Conservation (phyloP, 2,329 filamentous ascomycete genomes). For the Colletotrichum sp. region DNA sequence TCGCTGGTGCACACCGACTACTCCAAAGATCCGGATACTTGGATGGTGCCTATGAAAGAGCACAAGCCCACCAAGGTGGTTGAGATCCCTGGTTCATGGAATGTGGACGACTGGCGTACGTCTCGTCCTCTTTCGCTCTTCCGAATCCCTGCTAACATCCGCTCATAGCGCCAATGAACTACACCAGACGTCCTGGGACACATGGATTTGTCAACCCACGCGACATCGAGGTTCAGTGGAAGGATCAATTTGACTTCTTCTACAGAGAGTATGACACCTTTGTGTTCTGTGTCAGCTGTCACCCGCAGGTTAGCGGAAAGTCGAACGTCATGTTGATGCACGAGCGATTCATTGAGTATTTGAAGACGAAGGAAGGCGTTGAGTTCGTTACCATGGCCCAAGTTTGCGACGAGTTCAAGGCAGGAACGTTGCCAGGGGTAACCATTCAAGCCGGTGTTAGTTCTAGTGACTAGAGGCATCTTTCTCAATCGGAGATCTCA, state of each 20-base stretch:
- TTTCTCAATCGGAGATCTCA: too few species aligned
- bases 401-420: conserved; percentile 12
- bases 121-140: not conserved
- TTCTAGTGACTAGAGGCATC: not conserved
- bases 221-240: conserved; percentile 46
- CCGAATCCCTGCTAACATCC: not conserved
- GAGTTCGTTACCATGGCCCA: conserved; percentile 32
- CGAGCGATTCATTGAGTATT: conserved; percentile 49
- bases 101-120: not conserved
- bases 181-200: not conserved
- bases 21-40: conserved; percentile 21
- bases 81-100: conserved; percentile 44
- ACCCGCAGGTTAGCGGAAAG: conserved; percentile 52
- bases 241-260: conserved; percentile 49
- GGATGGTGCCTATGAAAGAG: conserved; percentile 25
- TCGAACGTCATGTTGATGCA: conserved; percentile 51
- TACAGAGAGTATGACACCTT: conserved; percentile 50
- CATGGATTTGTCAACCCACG: conserved; percentile 47
- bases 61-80: conserved; percentile 36
- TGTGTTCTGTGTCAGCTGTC: conserved; percentile 50
- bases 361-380: conserved; percentile 48
- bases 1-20: conserved; percentile 21
- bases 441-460: conserved; percentile 1
- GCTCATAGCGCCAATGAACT: not conserved
- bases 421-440: conserved; percentile 1